Evolutionary conservation across 176 grass and related monocot genomes (phyloP).

Genomic region (Echinochloa phyllopogon): DNA sequence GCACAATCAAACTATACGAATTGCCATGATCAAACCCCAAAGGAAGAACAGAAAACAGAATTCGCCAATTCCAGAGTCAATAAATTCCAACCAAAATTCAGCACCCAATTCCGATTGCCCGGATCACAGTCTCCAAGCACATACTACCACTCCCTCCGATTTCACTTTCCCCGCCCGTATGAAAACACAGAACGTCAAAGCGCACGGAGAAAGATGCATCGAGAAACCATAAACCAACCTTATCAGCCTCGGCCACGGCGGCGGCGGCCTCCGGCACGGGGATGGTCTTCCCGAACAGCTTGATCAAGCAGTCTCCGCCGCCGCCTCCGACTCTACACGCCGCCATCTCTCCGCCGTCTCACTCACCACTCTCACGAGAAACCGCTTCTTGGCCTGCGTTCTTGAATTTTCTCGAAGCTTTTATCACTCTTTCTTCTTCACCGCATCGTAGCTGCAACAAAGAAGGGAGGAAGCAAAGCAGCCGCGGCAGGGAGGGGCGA

Average conservation of each 20-base stretch:
- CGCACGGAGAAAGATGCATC: background rate
- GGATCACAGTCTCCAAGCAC: background rate
- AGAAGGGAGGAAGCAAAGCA: background rate
- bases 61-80: background rate
- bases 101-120: background rate
- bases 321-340: constrained; percentile 36
- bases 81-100: background rate
- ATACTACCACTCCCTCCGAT: background rate
- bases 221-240: constrained; percentile 41
- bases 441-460: background rate
- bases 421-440: background rate
- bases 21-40: constrained; percentile 18
- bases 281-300: constrained; percentile 88
- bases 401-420: background rate
- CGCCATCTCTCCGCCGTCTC: constrained; percentile 27
- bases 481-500: background rate
- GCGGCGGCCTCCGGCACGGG: constrained; percentile 45
- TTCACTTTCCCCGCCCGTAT: background rate
- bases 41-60: background rate
- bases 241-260: constrained; percentile 35
- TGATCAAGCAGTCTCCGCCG: constrained; percentile 59
- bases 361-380: background rate
- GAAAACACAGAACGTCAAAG: background rate
- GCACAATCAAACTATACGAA: background rate
- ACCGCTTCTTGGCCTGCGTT: background rate